These are phyloP conservation scores for Diplogelasinospora grovesii DNA, from an alignment of 495 filamentous ascomycete genomes.

Conservation along the genomic window DNA sequence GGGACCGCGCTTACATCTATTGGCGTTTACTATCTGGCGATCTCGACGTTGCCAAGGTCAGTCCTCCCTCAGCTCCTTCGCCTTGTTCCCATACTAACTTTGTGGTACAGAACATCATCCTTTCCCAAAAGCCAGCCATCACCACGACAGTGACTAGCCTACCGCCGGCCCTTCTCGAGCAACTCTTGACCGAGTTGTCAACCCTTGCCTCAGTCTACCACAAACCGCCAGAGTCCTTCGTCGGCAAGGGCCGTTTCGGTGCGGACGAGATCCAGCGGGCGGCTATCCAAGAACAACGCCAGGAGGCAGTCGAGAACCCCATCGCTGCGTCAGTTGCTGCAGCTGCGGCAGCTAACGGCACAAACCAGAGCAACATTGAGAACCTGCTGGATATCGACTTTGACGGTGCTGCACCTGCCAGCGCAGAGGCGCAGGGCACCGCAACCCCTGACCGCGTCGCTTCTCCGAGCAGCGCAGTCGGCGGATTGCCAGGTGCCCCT, in stretches of 20 bases:
- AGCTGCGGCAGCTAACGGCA: constrained; percentile 52
- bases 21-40: constrained; percentile 96
- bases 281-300: constrained; percentile 90
- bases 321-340: constrained; percentile 78
- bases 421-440: constrained; percentile 61
- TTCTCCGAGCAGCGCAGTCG: constrained; percentile 50
- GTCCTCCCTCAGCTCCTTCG: constrained; percentile 1
- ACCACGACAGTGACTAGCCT: constrained; percentile 86
- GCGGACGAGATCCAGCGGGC: constrained; percentile 92
- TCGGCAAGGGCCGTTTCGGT: constrained; percentile 88
- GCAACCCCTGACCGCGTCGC: constrained; percentile 76
- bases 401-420: constrained; percentile 87
- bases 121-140: constrained; percentile 92
- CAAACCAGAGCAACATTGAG: constrained; percentile 72
- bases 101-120: constrained; percentile 63
- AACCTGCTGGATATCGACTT: constrained; percentile 98
- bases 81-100: constrained; percentile 13
- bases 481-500: constrained; percentile 22
- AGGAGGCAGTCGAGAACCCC: constrained; percentile 89
- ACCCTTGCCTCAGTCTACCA: constrained; percentile 98
- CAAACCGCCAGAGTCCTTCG: constrained; percentile 93
- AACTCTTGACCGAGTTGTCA: constrained; percentile 83
- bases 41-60: constrained; percentile 73
- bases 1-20: constrained; percentile 95
- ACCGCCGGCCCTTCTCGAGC: constrained; percentile 73